Conservation (phyloP, 257 asterid genomes). For the Henckelia pumila region DNA sequence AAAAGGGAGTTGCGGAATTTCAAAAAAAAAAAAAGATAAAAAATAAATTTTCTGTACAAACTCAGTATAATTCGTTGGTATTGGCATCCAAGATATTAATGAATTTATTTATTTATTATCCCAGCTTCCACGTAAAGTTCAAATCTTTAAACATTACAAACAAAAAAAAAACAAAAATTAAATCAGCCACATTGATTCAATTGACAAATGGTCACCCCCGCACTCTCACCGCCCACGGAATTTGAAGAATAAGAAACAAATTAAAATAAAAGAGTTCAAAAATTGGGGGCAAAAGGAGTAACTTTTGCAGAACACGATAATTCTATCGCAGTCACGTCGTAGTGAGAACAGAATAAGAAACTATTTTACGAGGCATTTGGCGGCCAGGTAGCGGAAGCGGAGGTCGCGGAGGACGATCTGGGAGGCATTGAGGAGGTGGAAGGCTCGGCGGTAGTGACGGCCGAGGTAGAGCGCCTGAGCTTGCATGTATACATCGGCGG, state of each 20-base stretch:
- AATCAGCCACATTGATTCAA: background rate
- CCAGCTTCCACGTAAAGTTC: constrained; percentile 7
- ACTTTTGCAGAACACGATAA: background rate
- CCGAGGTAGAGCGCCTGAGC: constrained; percentile 98
- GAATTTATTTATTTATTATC: background rate
- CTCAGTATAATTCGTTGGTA: constrained; percentile 10
- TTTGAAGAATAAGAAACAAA: background rate
- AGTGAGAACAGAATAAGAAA: constrained; percentile 1
- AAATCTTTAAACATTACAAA: background rate
- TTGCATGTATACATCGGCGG: constrained; percentile 97
- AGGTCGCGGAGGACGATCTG: constrained; percentile 97
- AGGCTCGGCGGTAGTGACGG: constrained; percentile 91
- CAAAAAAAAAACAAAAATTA: background rate
- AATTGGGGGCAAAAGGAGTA: background rate
- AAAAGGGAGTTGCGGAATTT: background rate
- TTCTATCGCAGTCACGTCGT: constrained; percentile 2
- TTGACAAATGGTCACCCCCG: constrained; percentile 8
- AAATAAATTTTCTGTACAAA: background rate
- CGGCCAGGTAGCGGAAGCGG: constrained; percentile 96
- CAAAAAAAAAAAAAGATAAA: background rate
- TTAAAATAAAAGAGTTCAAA: constrained; percentile 12
- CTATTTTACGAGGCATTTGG: constrained; percentile 81
- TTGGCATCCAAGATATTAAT: background rate
- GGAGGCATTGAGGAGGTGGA: constrained; percentile 93
- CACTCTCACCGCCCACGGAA: constrained; percentile 8